Base-by-base conservation (phyloP, 2,329 filamentous ascomycete species). In the Arthroderma sp. region DNA sequence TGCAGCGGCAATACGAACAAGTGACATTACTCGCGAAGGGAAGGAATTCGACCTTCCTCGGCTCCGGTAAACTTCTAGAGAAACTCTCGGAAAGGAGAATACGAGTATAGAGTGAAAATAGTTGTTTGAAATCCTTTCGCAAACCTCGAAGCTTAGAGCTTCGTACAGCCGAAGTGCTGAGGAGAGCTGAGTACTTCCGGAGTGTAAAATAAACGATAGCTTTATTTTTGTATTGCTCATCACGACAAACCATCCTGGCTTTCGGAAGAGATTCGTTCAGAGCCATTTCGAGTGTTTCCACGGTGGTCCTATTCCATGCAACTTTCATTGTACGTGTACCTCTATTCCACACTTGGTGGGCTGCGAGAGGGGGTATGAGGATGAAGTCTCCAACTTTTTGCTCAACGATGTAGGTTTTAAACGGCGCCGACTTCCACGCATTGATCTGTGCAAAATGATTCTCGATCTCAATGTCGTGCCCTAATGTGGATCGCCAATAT, bases 141-240 rank as follows among this genome's bases (percentile, higher is more conserved):
- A 95, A 67, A 53, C 88, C 80, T 51, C 77, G 77, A 31, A 83
- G 70, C 43, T 77, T 78, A 2, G 67, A 62, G 45, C 61, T 67
- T 47, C 54, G 65, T 40, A 75, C 68, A 27, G 72, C 67, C 44
- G 73, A 67, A 10, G 85, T 73, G 11, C 32, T 34, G 49, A 82
- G 66, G 29, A 76, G 61, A 4, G 61, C 61, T 1, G 73, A 74
- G 59, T 96, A 96, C 56, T 87, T 91, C 7, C 81, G 68, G 3
- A 96, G 71, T 0, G 87, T 85, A 59, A 81, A 94, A 61, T 88
- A 94, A 38, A 95, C 73, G 47, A 96, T 95, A 4, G 88, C 85
- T 61, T 96, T 96, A 67, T 94, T 95, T 62, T 96, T 96, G 70
- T 98, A 98, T 61, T 96, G 89, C 61, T 98, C 91, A 53, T 98